These are phyloP conservation scores for Boechera retrofracta DNA, from an alignment of 345 rosid species.

Conservation along the genomic window DNA sequence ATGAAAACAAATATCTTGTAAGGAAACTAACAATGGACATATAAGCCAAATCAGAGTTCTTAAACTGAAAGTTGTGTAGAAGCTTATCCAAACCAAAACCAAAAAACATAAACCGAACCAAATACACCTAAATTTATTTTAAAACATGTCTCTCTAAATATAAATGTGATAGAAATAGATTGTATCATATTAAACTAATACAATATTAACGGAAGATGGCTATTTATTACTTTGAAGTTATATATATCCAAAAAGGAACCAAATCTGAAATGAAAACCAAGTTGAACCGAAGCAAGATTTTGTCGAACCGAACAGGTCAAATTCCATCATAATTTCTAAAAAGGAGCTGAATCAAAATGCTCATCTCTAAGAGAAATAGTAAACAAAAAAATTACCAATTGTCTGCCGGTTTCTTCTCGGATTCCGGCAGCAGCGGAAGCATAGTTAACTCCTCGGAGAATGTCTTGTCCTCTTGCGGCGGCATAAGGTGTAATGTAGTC, in stretches of 20 bases:
- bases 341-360: conserved; percentile 11
- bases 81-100: not conserved
- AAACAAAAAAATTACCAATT: conserved; percentile 51
- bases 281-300: not conserved
- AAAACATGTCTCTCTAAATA: too few relatives aligned
- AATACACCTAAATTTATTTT: not conserved
- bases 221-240: not conserved
- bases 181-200: too few relatives aligned
- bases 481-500: conserved; percentile 62
- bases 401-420: conserved; percentile 80
- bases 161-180: too few relatives aligned
- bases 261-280: not conserved
- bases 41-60: too few relatives aligned
- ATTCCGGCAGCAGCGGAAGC: conserved; percentile 96
- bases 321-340: not conserved
- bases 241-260: not conserved
- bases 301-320: not conserved
- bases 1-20: not conserved
- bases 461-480: conserved; percentile 56
- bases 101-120: not conserved
- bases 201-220: not conserved
- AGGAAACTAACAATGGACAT: too few relatives aligned
- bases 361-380: not conserved
- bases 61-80: too few relatives aligned
- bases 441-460: conserved; percentile 73